Evolutionary conservation across 805 yeast genomes (phyloP), one percentile per base, ranked within the genome.

Genomic region (Lipomyces chichibuensis): DNA sequence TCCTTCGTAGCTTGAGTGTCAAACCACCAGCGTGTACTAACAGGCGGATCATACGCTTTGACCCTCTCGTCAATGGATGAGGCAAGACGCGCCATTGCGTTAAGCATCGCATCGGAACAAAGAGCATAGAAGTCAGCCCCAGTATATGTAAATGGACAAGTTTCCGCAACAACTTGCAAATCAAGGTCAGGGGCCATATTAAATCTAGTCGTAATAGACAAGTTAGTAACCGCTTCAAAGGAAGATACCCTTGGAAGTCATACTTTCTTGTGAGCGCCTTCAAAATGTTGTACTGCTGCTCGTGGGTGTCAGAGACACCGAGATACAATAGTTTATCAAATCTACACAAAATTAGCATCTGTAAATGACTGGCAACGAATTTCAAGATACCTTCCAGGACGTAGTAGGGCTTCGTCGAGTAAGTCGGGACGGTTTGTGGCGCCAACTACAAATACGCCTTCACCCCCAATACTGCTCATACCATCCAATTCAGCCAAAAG

Each of bases 91-190:
- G 95, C 90, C 98, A 95, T 94, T 1, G 98, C 97, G 77, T 92
- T 92, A 72, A 94, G 83, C 95, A 94, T 92, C 0, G 98, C 91
- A 78, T 95, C 98, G 0, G 97, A 90, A 75, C 98, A 92, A 66
- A 95, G 80, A 0, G 98, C 99, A 78, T 95, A 95, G 79, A 95
- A 94, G 77, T 95, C 99, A 3, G 99, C 99, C 71, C 99, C 99
- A 0, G 99, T 94, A 75, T 87, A 93, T n/a, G 91, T 92, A 75
- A 87, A 92, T 0, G 97, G 90, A 78, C 98, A 92, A 6, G 79
- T 77, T 20, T 83, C 82, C 0, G 97, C 94, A 32, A 95, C 78
- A 6, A 75, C 74, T 2, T 74, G 73, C 65, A 93, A 79, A 65
- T 88, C 83, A 2, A 93, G 91, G 27, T 85, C 83, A 1, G 82